These are phyloP conservation scores for Leptoxyphium fumago DNA, from an alignment of 2,329 filamentous ascomycete species.

Conservation along the genomic window DNA sequence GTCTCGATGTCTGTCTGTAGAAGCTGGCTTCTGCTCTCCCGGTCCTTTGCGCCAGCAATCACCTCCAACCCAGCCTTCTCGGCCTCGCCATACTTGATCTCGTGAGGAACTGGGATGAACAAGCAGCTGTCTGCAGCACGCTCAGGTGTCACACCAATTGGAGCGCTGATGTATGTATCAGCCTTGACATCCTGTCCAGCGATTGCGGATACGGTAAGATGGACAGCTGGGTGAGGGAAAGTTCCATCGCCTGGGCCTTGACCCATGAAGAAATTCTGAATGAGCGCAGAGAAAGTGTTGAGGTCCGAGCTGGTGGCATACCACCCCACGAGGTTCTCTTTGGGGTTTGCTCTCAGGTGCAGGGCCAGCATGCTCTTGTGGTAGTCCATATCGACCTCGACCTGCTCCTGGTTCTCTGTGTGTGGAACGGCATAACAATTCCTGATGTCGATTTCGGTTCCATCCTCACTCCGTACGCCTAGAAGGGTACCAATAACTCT, in stretches of 20 bases:
- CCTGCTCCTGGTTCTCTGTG: constrained; percentile 95
- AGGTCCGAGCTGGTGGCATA: constrained; percentile 94
- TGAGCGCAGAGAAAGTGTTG: constrained; percentile 95
- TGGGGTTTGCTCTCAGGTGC: constrained; percentile 84
- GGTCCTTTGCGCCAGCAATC: constrained; percentile 67
- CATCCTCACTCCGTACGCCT: constrained; percentile 87
- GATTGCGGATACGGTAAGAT: constrained; percentile 85
- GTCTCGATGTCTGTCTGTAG: constrained; percentile 81
- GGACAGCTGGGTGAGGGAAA: constrained; percentile 91
- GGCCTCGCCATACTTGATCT: constrained; percentile 74
- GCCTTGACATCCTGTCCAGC: constrained; percentile 80
- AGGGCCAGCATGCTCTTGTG: constrained; percentile 98
- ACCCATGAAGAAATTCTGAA: constrained; percentile 98
- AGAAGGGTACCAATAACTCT: constrained; percentile 94
- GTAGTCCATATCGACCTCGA: constrained; percentile 99
- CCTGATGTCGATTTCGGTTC: constrained; percentile 87
- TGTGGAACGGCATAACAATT: constrained; percentile 97
- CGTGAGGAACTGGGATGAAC: constrained; percentile 94
- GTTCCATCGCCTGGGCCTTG: constrained; percentile 73
- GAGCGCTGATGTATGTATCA: constrained; percentile 86
- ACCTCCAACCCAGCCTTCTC: constrained; percentile 68
- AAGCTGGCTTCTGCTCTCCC: constrained; percentile 56
- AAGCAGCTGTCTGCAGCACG: constrained; percentile 90
- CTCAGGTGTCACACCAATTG: constrained; percentile 88
- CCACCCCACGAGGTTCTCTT: constrained; percentile 91